Percentiles rank a stretch among this genome's conserved stretches.
Evolutionary conservation across 2,329 filamentous ascomycete species (phyloP).

Genomic region (Venturia asperata): DNA sequence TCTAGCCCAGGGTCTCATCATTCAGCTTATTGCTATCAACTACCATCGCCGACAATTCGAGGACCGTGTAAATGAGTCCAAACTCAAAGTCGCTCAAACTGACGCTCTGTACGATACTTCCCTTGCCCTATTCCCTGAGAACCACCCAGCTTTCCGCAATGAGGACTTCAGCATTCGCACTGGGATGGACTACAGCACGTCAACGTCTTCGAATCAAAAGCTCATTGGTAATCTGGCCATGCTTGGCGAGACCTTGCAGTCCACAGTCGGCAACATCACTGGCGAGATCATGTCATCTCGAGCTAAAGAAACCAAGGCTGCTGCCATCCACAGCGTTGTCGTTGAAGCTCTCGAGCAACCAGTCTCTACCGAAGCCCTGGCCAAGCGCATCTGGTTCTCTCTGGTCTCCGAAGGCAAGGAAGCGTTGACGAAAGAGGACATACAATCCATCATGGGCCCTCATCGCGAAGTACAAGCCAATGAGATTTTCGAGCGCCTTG

Average conservation of each 20-base stretch:
- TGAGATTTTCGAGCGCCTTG: constrained; percentile 29
- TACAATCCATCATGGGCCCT: constrained; percentile 25
- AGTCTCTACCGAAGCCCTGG: constrained; percentile 29
- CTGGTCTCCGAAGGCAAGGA: constrained; percentile 28
- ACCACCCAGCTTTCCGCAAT: constrained; percentile 69
- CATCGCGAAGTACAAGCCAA: constrained; percentile 25
- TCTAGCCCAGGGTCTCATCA: constrained; percentile 59
- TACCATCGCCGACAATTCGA: constrained; percentile 69
- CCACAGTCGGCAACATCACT: constrained; percentile 75
- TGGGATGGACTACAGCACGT: constrained; percentile 51
- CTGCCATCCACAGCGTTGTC: constrained; percentile 26
- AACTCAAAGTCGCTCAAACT: constrained; percentile 65
- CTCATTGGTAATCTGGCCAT: constrained; percentile 50
- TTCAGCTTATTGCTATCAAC: constrained; percentile 64
- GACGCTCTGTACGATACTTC: constrained; percentile 75
- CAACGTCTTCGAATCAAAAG: constrained; percentile 43
- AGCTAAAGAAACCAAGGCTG: constrained; percentile 61
- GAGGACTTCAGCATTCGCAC: constrained; percentile 66
- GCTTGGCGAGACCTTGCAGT: constrained; percentile 36
- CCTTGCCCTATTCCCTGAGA: constrained; percentile 71
- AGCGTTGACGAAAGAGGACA: constrained; percentile 22
- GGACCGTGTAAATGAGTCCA: constrained; percentile 68
- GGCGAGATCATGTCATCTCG: constrained; percentile 67
- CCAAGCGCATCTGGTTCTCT: constrained; percentile 30
- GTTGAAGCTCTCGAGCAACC: constrained; percentile 27